Evolutionary conservation across 176 grass and related monocot genomes (phyloP).

Genomic region (Poa pratensis): DNA sequence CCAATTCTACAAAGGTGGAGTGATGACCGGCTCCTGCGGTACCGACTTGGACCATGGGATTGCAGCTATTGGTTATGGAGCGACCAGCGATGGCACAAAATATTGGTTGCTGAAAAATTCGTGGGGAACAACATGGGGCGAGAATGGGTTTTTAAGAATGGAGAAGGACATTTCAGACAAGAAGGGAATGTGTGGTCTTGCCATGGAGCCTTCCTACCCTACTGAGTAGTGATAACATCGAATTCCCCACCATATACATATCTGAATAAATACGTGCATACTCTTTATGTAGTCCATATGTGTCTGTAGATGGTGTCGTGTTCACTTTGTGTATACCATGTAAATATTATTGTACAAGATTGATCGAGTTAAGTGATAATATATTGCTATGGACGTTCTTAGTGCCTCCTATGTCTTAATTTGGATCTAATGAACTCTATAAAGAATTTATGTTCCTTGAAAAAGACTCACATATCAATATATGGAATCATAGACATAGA

Average conservation of each 20-base stretch:
- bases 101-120: not conserved
- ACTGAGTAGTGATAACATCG: not conserved
- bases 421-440: too few species aligned
- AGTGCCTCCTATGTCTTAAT: not conserved
- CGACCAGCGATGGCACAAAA: not conserved
- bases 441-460: too few species aligned
- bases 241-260: not conserved
- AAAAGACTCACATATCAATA: too few species aligned
- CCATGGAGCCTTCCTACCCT: not conserved
- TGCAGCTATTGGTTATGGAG: not conserved
- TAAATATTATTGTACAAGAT: not conserved
- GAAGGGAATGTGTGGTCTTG: not conserved
- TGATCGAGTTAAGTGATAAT: not conserved
- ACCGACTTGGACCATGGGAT: not conserved
- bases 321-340: not conserved
- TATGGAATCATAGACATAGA: too few species aligned
- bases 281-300: not conserved
- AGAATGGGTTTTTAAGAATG: not conserved
- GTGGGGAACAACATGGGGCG: not conserved
- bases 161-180: not conserved
- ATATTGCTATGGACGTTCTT: not conserved
- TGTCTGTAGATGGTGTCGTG: not conserved
- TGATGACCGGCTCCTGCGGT: not conserved
- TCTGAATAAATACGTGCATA: not conserved
- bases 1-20: conserved; percentile 1